phyloP scores from a whole-genome alignment of 2,329 filamentous ascomycete genomes.

The Botrytis medusae region DNA sequence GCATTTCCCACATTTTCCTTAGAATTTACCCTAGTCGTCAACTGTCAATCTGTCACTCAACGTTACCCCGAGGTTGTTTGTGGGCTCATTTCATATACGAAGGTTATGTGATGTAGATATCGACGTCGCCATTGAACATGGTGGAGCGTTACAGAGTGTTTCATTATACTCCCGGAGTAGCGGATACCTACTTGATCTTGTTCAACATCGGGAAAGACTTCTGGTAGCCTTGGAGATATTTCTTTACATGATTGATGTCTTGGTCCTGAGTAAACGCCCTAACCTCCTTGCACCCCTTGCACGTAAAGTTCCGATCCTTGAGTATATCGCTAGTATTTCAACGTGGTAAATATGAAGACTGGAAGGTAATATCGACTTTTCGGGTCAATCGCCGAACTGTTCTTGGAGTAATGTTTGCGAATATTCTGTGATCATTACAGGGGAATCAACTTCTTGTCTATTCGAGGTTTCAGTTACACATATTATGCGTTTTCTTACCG shows the following conservation, averaged over 20 bases:
- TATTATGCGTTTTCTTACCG: constrained; percentile 15
- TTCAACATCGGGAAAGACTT: constrained; percentile 18
- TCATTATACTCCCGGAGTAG: constrained; percentile 22
- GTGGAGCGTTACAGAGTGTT: constrained; percentile 20
- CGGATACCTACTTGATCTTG: constrained; percentile 25
- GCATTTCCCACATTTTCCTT: background rate
- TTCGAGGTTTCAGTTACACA: constrained; percentile 20
- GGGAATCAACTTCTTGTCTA: constrained; percentile 1
- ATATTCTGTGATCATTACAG: background rate
- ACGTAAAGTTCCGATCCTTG: constrained; percentile 12
- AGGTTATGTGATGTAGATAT: background rate
- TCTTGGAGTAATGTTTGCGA: constrained; percentile 15
- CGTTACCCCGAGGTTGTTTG: background rate
- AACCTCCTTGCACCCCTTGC: constrained; percentile 1
- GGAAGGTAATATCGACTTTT: background rate
- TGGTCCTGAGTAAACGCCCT: background rate
- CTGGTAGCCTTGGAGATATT: background rate
- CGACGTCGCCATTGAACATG: constrained; percentile 4
- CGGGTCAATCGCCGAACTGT: background rate
- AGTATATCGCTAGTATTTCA: constrained; percentile 2
- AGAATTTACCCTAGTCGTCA: background rate
- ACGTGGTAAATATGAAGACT: constrained; percentile 3
- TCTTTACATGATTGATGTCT: constrained; percentile 10
- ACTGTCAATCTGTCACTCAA: constrained; percentile 18
- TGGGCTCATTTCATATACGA: constrained; percentile 4